Evolutionary conservation across 2,329 filamentous ascomycete species (phyloP).

Genomic region (Aschersonia sp.): DNA sequence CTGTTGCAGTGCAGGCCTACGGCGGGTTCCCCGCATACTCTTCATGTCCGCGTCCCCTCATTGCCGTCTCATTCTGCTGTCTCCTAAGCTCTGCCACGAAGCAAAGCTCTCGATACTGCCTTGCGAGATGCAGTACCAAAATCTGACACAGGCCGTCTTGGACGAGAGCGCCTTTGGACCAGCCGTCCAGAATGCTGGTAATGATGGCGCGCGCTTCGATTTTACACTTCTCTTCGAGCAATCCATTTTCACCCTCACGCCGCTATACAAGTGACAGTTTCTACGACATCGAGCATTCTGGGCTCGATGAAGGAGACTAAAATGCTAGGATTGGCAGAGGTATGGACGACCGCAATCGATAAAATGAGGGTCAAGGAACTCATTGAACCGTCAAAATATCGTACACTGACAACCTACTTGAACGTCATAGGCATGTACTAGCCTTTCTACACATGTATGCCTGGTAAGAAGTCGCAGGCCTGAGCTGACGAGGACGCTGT

Average conservation of each 20-base stretch:
- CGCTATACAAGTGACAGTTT: slow-evolving; percentile 14
- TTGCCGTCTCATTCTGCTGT: too few species aligned
- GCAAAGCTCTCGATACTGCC: too few species aligned
- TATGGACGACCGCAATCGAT: slow-evolving; percentile 7
- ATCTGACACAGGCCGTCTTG: too few species aligned
- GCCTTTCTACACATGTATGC: slow-evolving; percentile 1
- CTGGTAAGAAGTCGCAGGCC: too few species aligned
- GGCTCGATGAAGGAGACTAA: slow-evolving; percentile 16
- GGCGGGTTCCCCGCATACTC: too few species aligned
- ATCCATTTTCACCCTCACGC: slow-evolving; percentile 4
- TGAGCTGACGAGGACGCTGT: not conserved
- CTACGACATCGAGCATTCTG: slow-evolving; percentile 13
- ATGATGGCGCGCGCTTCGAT: not conserved
- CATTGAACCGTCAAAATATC: slow-evolving; percentile 8
- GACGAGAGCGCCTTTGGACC: not conserved
- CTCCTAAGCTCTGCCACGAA: too few species aligned
- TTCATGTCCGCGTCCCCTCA: too few species aligned
- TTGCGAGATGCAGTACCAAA: too few species aligned
- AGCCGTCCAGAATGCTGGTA: not conserved
- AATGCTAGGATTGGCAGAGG: slow-evolving; percentile 13
- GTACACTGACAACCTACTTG: slow-evolving; percentile 8
- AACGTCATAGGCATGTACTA: slow-evolving; percentile 7
- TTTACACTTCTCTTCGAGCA: slow-evolving; percentile 1
- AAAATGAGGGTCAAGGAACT: slow-evolving; percentile 8
- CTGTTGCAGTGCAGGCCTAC: too few species aligned